Percentiles rank a stretch among this genome's conserved stretches.
Evolutionary conservation across 768 basidiomycete genomes (phyloP).

Genomic region (Royoungia palumana): DNA sequence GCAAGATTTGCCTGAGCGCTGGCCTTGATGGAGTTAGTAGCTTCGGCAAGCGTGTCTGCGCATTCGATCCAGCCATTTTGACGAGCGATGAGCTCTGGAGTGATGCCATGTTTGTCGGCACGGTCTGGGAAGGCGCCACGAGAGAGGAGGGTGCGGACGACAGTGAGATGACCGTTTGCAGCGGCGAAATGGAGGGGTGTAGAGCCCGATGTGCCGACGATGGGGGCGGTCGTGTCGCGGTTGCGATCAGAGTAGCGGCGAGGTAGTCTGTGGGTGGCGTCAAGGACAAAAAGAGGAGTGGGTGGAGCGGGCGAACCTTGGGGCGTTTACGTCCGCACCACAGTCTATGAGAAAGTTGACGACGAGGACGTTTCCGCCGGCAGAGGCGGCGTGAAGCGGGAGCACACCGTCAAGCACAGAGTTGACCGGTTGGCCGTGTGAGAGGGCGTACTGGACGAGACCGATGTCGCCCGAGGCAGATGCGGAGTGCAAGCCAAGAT

Average conservation of each 20-base stretch:
- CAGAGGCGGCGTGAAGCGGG: constrained; percentile 93
- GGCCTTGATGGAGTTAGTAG: constrained; percentile 54
- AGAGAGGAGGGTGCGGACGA: constrained; percentile 76
- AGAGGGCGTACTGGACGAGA: constrained; percentile 88
- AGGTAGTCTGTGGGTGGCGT: constrained; percentile 48
- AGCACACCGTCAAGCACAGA: constrained; percentile 94
- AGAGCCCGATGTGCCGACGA: constrained; percentile 80
- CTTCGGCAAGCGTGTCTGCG: constrained; percentile 67
- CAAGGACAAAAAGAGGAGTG: constrained; percentile 9
- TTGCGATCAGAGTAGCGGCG: constrained; percentile 71
- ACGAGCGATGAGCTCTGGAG: constrained; percentile 78
- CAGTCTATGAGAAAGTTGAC: constrained; percentile 86
- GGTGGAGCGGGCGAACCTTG: constrained; percentile 53
- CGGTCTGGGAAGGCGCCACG: constrained; percentile 80
- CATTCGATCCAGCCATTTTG: constrained; percentile 79
- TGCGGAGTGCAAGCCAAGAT: constrained; percentile 73
- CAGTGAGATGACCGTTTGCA: constrained; percentile 83
- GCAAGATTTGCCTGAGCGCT: constrained; percentile 33
- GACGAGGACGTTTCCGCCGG: constrained; percentile 85
- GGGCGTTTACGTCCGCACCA: constrained; percentile 98
- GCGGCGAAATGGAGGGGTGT: constrained; percentile 97
- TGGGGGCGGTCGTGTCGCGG: constrained; percentile 62
- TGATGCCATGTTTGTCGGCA: constrained; percentile 88
- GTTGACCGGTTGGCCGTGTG: constrained; percentile 94
- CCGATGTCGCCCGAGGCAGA: constrained; percentile 86